phyloP scores from a whole-genome alignment of 306 rosid genomes.

The Herpetospermum pedunculosum region DNA sequence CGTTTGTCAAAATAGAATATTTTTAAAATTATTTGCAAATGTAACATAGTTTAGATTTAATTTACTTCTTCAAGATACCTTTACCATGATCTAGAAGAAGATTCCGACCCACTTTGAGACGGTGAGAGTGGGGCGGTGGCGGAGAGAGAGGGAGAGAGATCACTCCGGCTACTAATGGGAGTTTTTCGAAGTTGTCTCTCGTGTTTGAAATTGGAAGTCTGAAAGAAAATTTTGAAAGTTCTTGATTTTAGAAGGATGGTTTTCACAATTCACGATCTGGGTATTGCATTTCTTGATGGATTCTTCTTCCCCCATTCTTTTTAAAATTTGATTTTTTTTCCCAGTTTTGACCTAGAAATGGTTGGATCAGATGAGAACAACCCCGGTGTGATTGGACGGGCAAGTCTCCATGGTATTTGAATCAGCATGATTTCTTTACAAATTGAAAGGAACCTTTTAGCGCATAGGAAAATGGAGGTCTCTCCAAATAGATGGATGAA shows the following conservation, averaged over 20 bases:
- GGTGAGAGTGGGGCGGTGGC: not conserved
- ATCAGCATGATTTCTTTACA: too few species aligned
- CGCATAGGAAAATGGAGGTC: too few species aligned
- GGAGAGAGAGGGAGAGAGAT: slow-evolving; percentile 6
- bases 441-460: too few species aligned
- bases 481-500: too few species aligned
- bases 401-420: slow-evolving; percentile 20
- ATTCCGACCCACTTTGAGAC: not conserved
- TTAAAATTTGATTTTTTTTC: not conserved
- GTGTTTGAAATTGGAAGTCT: slow-evolving; percentile 5
- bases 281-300: slow-evolving; percentile 18
- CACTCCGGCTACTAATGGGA: slow-evolving; percentile 17
- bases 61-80: too few species aligned
- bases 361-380: slow-evolving; percentile 35
- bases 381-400: slow-evolving; percentile 21
- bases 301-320: slow-evolving; percentile 19
- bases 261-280: slow-evolving; percentile 7
- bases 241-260: not conserved
- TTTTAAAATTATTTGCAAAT: too few species aligned
- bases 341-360: too few species aligned
- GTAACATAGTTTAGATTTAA: too few species aligned
- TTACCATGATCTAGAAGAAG: too few species aligned
- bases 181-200: slow-evolving; percentile 19
- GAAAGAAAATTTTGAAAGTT: not conserved
- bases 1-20: too few species aligned